A percentile compares a stretch with the other conserved stretches of the same genome.
These are phyloP conservation scores for Flammula alnicola DNA, from an alignment of 1,284 basidiomycete species.

Conservation along the genomic window DNA sequence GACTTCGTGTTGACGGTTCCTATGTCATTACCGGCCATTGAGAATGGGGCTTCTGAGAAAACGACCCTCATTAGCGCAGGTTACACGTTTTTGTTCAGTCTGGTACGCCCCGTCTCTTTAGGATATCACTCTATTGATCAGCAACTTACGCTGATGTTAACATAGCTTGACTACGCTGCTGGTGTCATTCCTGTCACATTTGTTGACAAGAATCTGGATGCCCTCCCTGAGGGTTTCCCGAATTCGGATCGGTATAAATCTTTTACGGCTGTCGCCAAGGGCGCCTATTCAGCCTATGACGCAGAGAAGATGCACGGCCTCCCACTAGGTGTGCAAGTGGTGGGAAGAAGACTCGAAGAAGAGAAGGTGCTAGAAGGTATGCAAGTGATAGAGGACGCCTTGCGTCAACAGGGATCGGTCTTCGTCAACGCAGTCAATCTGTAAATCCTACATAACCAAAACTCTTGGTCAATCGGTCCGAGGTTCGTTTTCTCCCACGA, in stretches of 20 bases:
- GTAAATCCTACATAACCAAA: constrained; percentile 11
- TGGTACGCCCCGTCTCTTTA: constrained; percentile 55
- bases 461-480: constrained; percentile 11
- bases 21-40: constrained; percentile 68
- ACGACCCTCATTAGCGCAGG: constrained; percentile 58
- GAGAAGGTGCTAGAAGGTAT: constrained; percentile 69
- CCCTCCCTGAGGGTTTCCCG: constrained; percentile 41
- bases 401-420: constrained; percentile 36
- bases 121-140: too few relatives aligned
- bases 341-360: constrained; percentile 70
- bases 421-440: constrained; percentile 24
- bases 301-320: constrained; percentile 73
- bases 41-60: constrained; percentile 56
- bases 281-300: constrained; percentile 60
- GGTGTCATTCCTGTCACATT: constrained; percentile 78
- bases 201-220: constrained; percentile 62
- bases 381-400: constrained; percentile 51
- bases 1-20: constrained; percentile 75
- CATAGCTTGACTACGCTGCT: constrained; percentile 71
- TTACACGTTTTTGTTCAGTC: constrained; percentile 58
- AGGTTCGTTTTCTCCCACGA: neutral
- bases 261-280: constrained; percentile 42
- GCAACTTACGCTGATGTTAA: neutral
- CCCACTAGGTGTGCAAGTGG: constrained; percentile 77
- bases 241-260: constrained; percentile 24